Evolutionary conservation across 768 basidiomycete genomes (phyloP).

Genomic region (Artomyces pyxidatus): DNA sequence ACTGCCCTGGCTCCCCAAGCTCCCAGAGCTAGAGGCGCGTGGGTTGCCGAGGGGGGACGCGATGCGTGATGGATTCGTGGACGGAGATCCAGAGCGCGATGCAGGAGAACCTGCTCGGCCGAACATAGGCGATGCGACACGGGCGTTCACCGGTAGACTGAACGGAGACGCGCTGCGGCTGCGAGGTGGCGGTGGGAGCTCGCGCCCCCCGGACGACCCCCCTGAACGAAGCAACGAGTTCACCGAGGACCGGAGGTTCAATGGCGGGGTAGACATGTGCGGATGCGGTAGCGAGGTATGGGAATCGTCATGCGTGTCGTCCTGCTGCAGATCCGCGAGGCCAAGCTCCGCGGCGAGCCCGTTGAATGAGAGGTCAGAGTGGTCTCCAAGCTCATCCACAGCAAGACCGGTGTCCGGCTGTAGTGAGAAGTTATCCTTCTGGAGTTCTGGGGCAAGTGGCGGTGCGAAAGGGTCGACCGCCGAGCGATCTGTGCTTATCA

Average conservation of each 20-base stretch:
- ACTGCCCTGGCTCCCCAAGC: slow-evolving; percentile 15
- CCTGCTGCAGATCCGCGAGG: background rate
- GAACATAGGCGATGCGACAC: background rate
- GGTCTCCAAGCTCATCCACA: slow-evolving; percentile 22
- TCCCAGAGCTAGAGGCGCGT: slow-evolving; percentile 14
- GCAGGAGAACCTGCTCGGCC: slow-evolving; percentile 7
- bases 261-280: slow-evolving; percentile 11
- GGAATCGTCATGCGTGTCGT: no score
- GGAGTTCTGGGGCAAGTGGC: slow-evolving; percentile 23
- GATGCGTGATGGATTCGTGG: slow-evolving; percentile 9
- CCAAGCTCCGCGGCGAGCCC: slow-evolving; percentile 20
- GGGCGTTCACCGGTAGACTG: background rate
- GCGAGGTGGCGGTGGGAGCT: slow-evolving; percentile 10
- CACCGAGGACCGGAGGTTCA: slow-evolving; percentile 1
- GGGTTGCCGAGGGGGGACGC: slow-evolving; percentile 12
- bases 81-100: slow-evolving; percentile 6
- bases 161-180: slow-evolving; percentile 12
- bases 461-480: slow-evolving; percentile 22
- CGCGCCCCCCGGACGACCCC: background rate
- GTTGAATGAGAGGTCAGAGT: slow-evolving; percentile 29
- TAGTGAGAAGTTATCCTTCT: slow-evolving; percentile 20
- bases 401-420: slow-evolving; percentile 15
- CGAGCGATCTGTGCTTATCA: slow-evolving; percentile 18
- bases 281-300: slow-evolving; percentile 9
- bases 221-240: background rate